Evolutionary conservation across 495 filamentous ascomycete species (phyloP).

Genomic region (Parachaetomium inaequale): DNA sequence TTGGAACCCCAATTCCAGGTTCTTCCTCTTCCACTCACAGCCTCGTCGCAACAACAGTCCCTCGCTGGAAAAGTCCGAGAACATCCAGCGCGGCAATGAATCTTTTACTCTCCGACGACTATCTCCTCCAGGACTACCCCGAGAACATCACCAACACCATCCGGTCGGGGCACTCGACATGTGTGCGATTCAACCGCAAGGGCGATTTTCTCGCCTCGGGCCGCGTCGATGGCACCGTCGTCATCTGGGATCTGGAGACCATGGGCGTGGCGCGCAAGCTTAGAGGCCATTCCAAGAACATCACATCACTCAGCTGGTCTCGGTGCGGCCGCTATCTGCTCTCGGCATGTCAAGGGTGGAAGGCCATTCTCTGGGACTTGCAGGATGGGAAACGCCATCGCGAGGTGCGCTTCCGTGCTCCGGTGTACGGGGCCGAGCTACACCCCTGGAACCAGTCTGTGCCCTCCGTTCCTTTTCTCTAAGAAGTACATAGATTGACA

Average conservation of each 20-base stretch:
- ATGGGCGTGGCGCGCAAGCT: constrained; percentile 92
- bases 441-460: constrained; percentile 87
- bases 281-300: constrained; percentile 82
- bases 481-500: background rate
- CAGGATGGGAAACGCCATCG: constrained; percentile 57
- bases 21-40: constrained; percentile 6
- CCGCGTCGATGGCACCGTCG: constrained; percentile 86
- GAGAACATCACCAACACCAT: constrained; percentile 82
- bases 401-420: constrained; percentile 78
- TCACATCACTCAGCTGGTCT: constrained; percentile 93
- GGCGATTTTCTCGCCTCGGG: constrained; percentile 93
- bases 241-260: constrained; percentile 95
- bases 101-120: constrained; percentile 51
- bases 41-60: background rate
- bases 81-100: constrained; percentile 37
- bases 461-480: too few species aligned
- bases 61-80: too few species aligned
- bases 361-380: constrained; percentile 91
- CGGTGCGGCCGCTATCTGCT: constrained; percentile 88
- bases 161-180: constrained; percentile 63
- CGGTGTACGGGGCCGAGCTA: constrained; percentile 91
- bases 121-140: constrained; percentile 89
- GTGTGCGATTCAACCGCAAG: constrained; percentile 84
- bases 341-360: constrained; percentile 92
- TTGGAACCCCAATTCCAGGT: background rate